Conservation (phyloP, 1,284 basidiomycete species). For the Ceratobasidium sp. region DNA sequence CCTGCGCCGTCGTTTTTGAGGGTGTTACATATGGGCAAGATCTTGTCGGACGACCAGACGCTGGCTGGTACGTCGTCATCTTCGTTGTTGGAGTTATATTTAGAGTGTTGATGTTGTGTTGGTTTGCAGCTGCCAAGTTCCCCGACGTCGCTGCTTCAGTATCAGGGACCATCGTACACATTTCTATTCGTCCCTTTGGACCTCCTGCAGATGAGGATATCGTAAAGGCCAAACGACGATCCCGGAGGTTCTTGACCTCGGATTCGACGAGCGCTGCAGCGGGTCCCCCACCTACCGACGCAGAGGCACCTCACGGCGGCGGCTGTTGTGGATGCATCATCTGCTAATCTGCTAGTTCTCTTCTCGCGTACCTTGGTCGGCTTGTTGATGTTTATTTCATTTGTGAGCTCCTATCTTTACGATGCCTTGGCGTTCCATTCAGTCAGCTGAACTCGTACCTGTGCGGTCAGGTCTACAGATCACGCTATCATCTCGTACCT, state of each 20-base stretch:
- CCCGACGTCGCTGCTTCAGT: conserved; percentile 54
- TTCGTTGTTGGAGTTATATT: conserved; percentile 1
- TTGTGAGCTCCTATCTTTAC: conserved; percentile 5
- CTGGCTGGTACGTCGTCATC: conserved; percentile 66
- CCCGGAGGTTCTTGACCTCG: conserved; percentile 33
- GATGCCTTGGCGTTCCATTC: neutral
- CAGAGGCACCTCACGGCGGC: conserved; percentile 30
- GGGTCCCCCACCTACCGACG: neutral
- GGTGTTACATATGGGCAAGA: conserved; percentile 82
- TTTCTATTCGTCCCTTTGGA: conserved; percentile 76
- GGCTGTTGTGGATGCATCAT: conserved; percentile 58
- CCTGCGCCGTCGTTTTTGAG: conserved; percentile 82
- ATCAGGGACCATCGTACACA: conserved; percentile 73
- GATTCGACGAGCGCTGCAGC: conserved; percentile 17
- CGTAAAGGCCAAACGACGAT: conserved; percentile 62
- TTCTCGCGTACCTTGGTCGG: neutral
- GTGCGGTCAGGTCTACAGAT: neutral
- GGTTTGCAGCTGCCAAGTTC: conserved; percentile 44
- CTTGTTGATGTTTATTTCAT: neutral
- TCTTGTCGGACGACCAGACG: conserved; percentile 85
- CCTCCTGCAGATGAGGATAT: conserved; percentile 63
- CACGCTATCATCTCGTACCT: neutral
- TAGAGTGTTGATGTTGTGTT: neutral
- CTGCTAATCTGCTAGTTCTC: conserved; percentile 56
- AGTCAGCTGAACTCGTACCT: neutral